Conservation (phyloP, 805 yeast species). For the Tetrapisispora iriomotensis region DNA sequence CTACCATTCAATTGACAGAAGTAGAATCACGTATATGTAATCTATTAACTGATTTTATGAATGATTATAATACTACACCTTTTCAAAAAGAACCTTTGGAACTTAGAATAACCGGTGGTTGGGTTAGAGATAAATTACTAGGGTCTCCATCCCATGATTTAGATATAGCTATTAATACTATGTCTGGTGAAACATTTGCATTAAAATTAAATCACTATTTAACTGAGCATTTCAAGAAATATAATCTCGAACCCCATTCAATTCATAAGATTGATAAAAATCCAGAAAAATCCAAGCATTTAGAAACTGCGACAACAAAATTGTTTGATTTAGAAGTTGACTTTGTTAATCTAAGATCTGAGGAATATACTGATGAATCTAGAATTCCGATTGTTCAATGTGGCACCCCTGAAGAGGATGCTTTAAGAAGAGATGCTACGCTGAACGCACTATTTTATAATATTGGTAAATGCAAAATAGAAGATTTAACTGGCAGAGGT, state of each 20-base stretch:
- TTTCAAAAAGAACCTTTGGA: constrained; percentile 12
- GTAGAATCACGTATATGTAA: constrained; percentile 22
- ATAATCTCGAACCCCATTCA: constrained; percentile 30
- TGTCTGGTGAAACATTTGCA: constrained; percentile 85
- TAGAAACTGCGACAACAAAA: constrained; percentile 92
- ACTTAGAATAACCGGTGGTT: constrained; percentile 87
- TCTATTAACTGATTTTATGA: constrained; percentile 24
- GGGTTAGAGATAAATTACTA: constrained; percentile 92
- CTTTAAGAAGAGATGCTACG: constrained; percentile 89
- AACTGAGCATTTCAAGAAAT: constrained; percentile 24
- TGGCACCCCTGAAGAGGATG: constrained; percentile 91
- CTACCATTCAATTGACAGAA: constrained; percentile 12
- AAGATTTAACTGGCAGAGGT: constrained; percentile 78
- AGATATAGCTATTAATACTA: constrained; percentile 79
- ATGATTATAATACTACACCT: constrained; percentile 14
- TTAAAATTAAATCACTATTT: constrained; percentile 46
- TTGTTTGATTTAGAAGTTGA: constrained; percentile 80
- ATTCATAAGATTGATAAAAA: constrained; percentile 81
- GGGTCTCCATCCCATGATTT: constrained; percentile 77
- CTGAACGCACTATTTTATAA: constrained; percentile 87
- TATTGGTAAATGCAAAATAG: constrained; percentile 55
- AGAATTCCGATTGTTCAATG: constrained; percentile 75
- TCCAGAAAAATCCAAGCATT: constrained; percentile 92
- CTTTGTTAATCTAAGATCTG: constrained; percentile 84
- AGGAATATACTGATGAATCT: constrained; percentile 71